phyloP scores from a whole-genome alignment of 1,139 yeast species.

The Lodderomyces oxycetoniae region DNA sequence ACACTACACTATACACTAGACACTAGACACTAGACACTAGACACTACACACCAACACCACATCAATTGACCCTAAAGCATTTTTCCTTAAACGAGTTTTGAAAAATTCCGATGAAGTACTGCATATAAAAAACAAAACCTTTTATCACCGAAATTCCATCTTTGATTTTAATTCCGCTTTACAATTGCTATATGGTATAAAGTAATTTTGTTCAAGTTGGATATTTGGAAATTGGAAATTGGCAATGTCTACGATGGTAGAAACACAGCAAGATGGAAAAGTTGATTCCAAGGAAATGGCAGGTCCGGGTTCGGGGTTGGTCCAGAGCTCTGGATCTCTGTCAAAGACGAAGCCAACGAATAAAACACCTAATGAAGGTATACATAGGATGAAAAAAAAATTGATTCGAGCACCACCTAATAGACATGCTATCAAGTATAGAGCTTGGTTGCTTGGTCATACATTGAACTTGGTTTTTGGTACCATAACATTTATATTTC shows the following conservation, averaged over 20 bases:
- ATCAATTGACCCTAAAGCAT: too few relatives aligned
- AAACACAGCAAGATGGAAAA: conserved; percentile 4
- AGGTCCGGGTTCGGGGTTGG: conserved; percentile 1
- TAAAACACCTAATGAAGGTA: conserved; percentile 5
- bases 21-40: too few relatives aligned
- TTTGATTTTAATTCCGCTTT: too few relatives aligned
- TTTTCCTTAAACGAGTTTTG: too few relatives aligned
- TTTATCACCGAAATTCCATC: too few relatives aligned
- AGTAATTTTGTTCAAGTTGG: too few relatives aligned
- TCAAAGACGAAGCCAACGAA: conserved; percentile 7
- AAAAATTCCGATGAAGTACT: too few relatives aligned
- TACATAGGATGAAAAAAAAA: conserved; percentile 24
- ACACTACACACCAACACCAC: too few relatives aligned
- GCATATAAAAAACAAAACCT: too few relatives aligned
- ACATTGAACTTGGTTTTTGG: conserved; percentile 47
- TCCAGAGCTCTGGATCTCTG: conserved; percentile 2
- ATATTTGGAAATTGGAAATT: too few relatives aligned
- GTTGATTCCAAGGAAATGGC: conserved; percentile 3
- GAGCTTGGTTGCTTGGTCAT: conserved; percentile 65
- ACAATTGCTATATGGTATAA: too few relatives aligned
- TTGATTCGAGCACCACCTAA: conserved; percentile 36
- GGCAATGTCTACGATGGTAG: conserved; percentile 4
- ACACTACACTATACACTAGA: too few relatives aligned
- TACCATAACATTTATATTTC: conserved; percentile 42
- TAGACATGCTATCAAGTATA: conserved; percentile 42